Conservation (phyloP, 2,329 filamentous ascomycete species). For the Ophiocordyceps camponoti-leonardi region DNA sequence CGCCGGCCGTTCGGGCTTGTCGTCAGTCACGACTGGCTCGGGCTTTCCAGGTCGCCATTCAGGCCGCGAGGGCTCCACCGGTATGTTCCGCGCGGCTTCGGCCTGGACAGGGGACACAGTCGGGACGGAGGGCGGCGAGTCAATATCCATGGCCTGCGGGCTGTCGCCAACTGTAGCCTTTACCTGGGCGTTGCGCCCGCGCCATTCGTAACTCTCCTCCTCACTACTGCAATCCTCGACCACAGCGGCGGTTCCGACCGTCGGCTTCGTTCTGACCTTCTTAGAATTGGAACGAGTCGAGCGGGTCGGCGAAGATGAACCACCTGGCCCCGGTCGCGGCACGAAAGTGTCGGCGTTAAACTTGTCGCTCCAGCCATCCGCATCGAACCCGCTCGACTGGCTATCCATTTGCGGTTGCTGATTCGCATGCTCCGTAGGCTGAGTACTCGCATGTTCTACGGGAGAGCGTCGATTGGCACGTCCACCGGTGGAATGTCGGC, state of each 20-base stretch:
- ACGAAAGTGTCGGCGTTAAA: conserved; percentile 38
- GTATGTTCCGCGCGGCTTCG: conserved; percentile 29
- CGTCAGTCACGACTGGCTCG: conserved; percentile 9
- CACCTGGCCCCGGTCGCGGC: conserved; percentile 21
- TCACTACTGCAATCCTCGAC: conserved; percentile 30
- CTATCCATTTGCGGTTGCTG: conserved; percentile 7
- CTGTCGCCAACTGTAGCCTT: conserved; percentile 19
- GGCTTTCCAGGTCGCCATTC: conserved; percentile 40
- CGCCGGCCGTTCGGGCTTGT: conserved; percentile 5
- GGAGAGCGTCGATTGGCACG: conserved; percentile 23
- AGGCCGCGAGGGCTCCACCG: conserved; percentile 38
- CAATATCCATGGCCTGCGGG: conserved; percentile 49
- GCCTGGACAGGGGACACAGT: conserved; percentile 6
- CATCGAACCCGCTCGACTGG: conserved; percentile 24
- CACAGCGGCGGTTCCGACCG: conserved; percentile 25
- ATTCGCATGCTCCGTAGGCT: conserved; percentile 6
- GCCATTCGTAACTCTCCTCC: conserved; percentile 19
- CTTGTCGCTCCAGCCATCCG: conserved; percentile 35
- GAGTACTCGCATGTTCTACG: conserved; percentile 11
- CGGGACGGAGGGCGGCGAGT: conserved; percentile 26
- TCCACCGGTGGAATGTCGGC: conserved; percentile 20
- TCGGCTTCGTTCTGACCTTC: conserved; percentile 40
- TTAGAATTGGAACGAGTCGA: conserved; percentile 29
- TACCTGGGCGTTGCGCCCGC: conserved; percentile 15
- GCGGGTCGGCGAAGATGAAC: conserved; percentile 27